Percentiles rank a stretch among this genome's conserved stretches.
phyloP scores from a whole-genome alignment of 2,329 filamentous ascomycete species.

The Sclerotinia trifoliorum region DNA sequence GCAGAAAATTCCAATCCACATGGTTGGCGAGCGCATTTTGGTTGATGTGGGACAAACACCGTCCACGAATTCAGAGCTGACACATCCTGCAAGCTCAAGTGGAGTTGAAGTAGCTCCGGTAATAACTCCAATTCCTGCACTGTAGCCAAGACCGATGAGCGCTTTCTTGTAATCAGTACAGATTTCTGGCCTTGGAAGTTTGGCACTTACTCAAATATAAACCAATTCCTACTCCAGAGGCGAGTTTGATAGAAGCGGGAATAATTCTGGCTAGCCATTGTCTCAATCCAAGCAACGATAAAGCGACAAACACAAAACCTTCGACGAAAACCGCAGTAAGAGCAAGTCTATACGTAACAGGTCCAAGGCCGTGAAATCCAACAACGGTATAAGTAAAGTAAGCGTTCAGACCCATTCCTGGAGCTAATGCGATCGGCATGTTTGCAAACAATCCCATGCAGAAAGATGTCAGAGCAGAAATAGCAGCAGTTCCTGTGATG shows the following conservation, averaged over 20 bases:
- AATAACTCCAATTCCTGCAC: slow-evolving; percentile 76
- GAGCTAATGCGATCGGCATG: slow-evolving; percentile 66
- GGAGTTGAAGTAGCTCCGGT: slow-evolving; percentile 68
- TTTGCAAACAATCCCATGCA: slow-evolving; percentile 82
- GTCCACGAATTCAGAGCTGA: slow-evolving; percentile 34
- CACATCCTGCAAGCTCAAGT: slow-evolving; percentile 65
- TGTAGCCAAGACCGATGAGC: slow-evolving; percentile 75
- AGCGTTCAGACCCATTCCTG: slow-evolving; percentile 85
- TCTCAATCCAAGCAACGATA: slow-evolving; percentile 77
- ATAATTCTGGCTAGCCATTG: slow-evolving; percentile 89
- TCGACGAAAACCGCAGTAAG: slow-evolving; percentile 87
- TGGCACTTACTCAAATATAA: slow-evolving; percentile 54
- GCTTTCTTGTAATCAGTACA: slow-evolving; percentile 36
- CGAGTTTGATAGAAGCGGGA: slow-evolving; percentile 80
- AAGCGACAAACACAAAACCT: slow-evolving; percentile 77
- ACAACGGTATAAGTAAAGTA: slow-evolving; percentile 81
- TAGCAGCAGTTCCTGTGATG: slow-evolving; percentile 82
- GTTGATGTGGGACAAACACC: slow-evolving; percentile 59
- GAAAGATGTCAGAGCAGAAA: slow-evolving; percentile 75
- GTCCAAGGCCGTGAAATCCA: slow-evolving; percentile 70
- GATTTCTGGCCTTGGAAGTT: background rate
- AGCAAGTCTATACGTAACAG: slow-evolving; percentile 72
- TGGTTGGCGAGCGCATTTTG: slow-evolving; percentile 79
- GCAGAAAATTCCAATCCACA: slow-evolving; percentile 89
- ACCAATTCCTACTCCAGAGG: slow-evolving; percentile 81